Conservation (phyloP, 371 early-diverging fungal species). For the Mortierella sp. region DNA sequence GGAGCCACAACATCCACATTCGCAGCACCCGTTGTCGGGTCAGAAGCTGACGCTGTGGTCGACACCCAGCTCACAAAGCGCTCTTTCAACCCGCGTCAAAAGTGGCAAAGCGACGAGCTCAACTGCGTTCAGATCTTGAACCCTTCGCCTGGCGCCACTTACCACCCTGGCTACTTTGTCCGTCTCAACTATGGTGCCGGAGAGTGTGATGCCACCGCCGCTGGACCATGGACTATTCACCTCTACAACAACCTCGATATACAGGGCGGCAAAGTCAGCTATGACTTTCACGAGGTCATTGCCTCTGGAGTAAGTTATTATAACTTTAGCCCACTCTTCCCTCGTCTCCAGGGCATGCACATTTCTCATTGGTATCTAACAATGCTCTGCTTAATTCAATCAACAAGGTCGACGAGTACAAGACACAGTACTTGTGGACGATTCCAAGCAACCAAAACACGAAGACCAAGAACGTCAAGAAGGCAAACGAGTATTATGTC, state of each 20-base stretch:
- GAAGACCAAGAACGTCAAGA: constrained; percentile 24
- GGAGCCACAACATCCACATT: background rate
- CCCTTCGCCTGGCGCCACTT: constrained; percentile 34
- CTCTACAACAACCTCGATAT: constrained; percentile 46
- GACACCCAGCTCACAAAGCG: background rate
- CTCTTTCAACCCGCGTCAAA: constrained; percentile 34
- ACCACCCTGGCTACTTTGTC: constrained; percentile 39
- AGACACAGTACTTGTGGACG: constrained; percentile 36
- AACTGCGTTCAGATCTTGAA: constrained; percentile 44
- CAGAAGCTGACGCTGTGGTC: background rate
- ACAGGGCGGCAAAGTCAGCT: constrained; percentile 17
- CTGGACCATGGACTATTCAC: constrained; percentile 46
- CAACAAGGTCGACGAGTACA: constrained; percentile 23
- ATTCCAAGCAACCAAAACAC: constrained; percentile 22
- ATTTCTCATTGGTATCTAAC: background rate
- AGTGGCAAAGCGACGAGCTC: constrained; percentile 43
- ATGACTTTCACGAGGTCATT: constrained; percentile 46
- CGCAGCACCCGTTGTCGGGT: constrained; percentile 16
- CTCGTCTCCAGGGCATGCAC: background rate
- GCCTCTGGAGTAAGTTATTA: constrained; percentile 28
- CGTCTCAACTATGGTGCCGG: constrained; percentile 35
- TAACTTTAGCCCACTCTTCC: background rate
- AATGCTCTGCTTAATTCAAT: background rate
- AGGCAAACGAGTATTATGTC: constrained; percentile 30
- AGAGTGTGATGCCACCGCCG: constrained; percentile 20